Evolutionary conservation across 2,329 filamentous ascomycete species (phyloP), one percentile per base, ranked within the genome.

Genomic region (Pseudonectria foliicola): DNA sequence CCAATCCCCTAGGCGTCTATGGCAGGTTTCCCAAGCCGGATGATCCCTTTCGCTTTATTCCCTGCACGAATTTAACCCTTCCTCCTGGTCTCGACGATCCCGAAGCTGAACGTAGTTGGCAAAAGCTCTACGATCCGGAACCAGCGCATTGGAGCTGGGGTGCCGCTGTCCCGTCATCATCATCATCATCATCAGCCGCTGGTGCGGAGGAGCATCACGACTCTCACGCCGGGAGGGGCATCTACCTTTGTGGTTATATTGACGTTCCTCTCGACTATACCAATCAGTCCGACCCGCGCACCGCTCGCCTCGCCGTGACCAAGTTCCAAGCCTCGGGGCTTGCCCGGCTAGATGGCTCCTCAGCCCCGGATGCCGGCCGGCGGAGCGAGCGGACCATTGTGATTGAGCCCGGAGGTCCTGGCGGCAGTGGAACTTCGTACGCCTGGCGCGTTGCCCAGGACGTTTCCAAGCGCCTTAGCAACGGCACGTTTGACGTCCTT

Each of bases 371-470:
- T 24, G 36, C 49, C 4, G 59, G 59, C 7, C 43, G 33, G 36
- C 68, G 67, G 45, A 71, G 64, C 44, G 50, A 61, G 31, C 57
- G 68, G 13, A 72, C 70, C 2, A 60, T 73, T 25, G 61, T 73
- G 13, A 53, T 73, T 23, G 63, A 73, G 35, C 70, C 70, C 3
- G 70, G 71, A 28, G 69, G 69, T 8, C 69, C 69, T 0, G 69
- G 69, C 2, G 69, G 64, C 11, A 68, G 66, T 40, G 70, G 69
- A 4, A 69, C 63, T 0, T 50, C 35, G 1, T 63, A 64, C 26
- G 57, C 53, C 3, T 70, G 64, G 64, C 45, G 57, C 6, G 43
- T 42, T 0, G 60, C 56, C 4, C 60, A 69, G 36, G 34, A 40
- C 0, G 39, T 67, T 25, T 61, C 63, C 4, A 46, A 60, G 35